Evolutionary conservation across 768 basidiomycete species (phyloP), one percentile per base, ranked within the genome.

Genomic region (Astraeus odoratus): DNA sequence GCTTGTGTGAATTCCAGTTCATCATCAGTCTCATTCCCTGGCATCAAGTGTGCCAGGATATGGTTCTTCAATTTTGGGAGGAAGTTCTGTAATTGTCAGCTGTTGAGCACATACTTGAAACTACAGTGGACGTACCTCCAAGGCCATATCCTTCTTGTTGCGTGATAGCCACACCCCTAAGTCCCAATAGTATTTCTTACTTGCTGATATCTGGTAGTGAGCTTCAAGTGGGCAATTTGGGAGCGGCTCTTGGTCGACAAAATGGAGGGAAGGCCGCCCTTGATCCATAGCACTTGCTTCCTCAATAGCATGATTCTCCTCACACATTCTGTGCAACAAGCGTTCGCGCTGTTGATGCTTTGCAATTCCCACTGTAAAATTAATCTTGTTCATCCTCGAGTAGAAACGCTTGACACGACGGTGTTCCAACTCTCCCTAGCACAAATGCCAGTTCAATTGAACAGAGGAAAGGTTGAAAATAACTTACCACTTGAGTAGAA

Each of bases 391-490:
- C 0, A 66, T 69, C 0, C 51, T 30, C 0, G 44, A 44, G 35
- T 73, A 76, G 23, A 69, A 54, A 0, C 45, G 50, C 53, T 77
- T 76, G 8, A 69, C 55, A 0, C 39, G 49, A 0, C 56, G 47
- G 40, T 76, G 72, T 46, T 71, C 60, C 0, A 60, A 56, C 46
- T 74, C 70, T 3, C 68, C 63, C 70, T 72, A 36, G 18, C 22
- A 33, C n/a, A 43, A 47, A 10, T 31, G 39, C 5, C 19, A 18
- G 16, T n/a, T 23, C 6, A 8, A 29, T 13, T 15, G 6, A 18
- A 23, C 9, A 18, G 23, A 20, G 18, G 38, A 15, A 4, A 15
- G 5, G 12, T 1, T 16, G 20, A 37, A 20, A 22, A 12, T 22
- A 6, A 30, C 55, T 5, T 36, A 73, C 70, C 7, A 56, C 35